Evolutionary conservation across 1,284 basidiomycete species (phyloP), one percentile per base, ranked within the genome.

Genomic region (Melanopsichium pennsylvanicum): DNA sequence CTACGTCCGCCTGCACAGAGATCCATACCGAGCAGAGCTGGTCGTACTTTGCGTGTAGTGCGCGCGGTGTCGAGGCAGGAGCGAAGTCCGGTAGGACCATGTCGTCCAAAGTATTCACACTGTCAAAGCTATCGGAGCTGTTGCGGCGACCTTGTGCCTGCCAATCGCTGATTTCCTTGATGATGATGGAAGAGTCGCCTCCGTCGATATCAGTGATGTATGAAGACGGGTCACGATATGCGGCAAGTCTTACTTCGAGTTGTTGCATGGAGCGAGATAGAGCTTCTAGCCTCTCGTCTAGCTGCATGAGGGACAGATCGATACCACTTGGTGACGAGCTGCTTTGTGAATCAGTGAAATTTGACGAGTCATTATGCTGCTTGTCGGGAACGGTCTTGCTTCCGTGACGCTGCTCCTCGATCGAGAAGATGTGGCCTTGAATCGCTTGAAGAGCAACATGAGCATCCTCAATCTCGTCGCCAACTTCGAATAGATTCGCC

Each of bases 281-380:
- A 4, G 85, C 81, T 73, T 91, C 89, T n/a, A 93, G 84, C 54
- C 87, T 87, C 80, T 90, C 89, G 68, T 93, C 89, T 51, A 93
- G 86, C 59, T 82, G 86, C 83, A 89, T 88, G 33, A 93, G 84
- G 4, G 90, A 89, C 58, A 88, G 86, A 78, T 93, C 91, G 56
- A 93, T 90, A 47, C 88, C 86, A 55, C 83, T 84, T 2, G 49
- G 19, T 5, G 33, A 25, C 11, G 56, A 7, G 16, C 25, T 40
- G 12, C 42, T 27, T 12, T 37, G 38, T 21, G 48, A 45, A 21
- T 22, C 40, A 23, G 38, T 36, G 21, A 32, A 6, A 16, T 4
- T 21, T 10, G 38, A 8, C 13, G 9, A 13, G 15, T 8, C 25
- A 26, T 13, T 13, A 13, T 11, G 22, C 12, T n/a, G 6, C 5